These are phyloP conservation scores for Vitis cinerea DNA, from an alignment of 164 flowering plant species.

Conservation along the genomic window DNA sequence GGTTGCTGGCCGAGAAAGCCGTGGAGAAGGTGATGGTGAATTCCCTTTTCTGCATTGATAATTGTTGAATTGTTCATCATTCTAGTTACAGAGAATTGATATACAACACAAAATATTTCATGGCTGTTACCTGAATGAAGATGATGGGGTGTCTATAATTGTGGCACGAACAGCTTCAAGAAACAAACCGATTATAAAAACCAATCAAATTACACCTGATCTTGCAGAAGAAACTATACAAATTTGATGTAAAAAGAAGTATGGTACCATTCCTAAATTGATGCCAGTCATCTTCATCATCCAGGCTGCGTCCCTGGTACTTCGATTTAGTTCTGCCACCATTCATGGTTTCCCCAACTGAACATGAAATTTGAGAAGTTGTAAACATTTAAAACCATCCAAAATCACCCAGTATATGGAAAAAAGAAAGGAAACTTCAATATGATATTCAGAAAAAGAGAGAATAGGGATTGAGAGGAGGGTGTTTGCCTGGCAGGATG, in stretches of 20 bases:
- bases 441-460: not conserved
- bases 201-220: not conserved
- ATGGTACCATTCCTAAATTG: constrained; percentile 55
- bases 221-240: not conserved
- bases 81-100: not conserved
- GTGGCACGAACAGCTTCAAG: constrained; percentile 60
- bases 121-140: constrained; percentile 23
- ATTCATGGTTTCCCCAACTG: constrained; percentile 63
- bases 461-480: not conserved
- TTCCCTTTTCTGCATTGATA: constrained; percentile 48
- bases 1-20: constrained; percentile 35
- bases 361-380: constrained; percentile 5
- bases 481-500: constrained; percentile 67
- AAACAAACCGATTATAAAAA: constrained; percentile 2
- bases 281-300: constrained; percentile 68
- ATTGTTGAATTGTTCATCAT: not conserved
- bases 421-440: not conserved
- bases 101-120: constrained; percentile 6
- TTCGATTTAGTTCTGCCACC: constrained; percentile 41
- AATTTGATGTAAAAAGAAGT: not conserved
- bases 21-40: constrained; percentile 63
- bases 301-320: constrained; percentile 46
- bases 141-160: constrained; percentile 51
- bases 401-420: not conserved
- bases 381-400: not conserved